These are phyloP conservation scores for Acer saccharum DNA, from an alignment of 345 rosid species.

Conservation along the genomic window DNA sequence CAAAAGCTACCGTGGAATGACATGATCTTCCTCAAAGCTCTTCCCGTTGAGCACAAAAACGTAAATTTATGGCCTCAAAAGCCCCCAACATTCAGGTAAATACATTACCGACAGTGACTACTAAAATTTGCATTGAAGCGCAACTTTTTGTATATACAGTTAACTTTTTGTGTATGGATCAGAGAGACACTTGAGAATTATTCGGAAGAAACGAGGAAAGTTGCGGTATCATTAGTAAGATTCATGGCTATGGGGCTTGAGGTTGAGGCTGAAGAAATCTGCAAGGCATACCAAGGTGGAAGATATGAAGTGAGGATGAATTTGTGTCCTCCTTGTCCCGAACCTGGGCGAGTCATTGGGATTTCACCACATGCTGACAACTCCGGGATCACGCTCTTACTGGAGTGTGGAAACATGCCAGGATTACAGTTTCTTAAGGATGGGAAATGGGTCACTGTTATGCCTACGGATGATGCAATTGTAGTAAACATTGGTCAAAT, in stretches of 20 bases:
- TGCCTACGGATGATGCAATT: conserved; percentile 35
- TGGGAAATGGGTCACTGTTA: conserved; percentile 36
- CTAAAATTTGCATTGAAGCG: no score
- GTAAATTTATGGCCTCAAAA: conserved; percentile 38
- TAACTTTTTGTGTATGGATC: background rate
- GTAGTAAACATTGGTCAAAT: conserved; percentile 38
- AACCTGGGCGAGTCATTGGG: conserved; percentile 42
- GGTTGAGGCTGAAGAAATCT: conserved; percentile 29
- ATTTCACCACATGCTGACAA: conserved; percentile 42
- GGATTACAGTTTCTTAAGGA: conserved; percentile 40
- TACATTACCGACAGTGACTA: background rate
- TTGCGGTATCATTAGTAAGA: conserved; percentile 19
- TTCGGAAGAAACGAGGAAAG: conserved; percentile 26
- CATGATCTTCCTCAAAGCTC: conserved; percentile 46
- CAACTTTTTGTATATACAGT: background rate
- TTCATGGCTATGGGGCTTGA: conserved; percentile 36
- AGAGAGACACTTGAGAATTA: conserved; percentile 37
- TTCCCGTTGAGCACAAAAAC: conserved; percentile 34
- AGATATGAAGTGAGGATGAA: conserved; percentile 39
- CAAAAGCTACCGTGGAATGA: conserved; percentile 63
- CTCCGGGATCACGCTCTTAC: conserved; percentile 33
- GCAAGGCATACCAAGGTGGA: conserved; percentile 30
- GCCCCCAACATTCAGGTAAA: conserved; percentile 41
- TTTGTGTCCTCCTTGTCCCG: conserved; percentile 44
- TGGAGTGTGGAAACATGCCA: conserved; percentile 24